Base-by-base conservation (phyloP, 2,329 filamentous ascomycete genomes). In the Nemania diffusa region DNA sequence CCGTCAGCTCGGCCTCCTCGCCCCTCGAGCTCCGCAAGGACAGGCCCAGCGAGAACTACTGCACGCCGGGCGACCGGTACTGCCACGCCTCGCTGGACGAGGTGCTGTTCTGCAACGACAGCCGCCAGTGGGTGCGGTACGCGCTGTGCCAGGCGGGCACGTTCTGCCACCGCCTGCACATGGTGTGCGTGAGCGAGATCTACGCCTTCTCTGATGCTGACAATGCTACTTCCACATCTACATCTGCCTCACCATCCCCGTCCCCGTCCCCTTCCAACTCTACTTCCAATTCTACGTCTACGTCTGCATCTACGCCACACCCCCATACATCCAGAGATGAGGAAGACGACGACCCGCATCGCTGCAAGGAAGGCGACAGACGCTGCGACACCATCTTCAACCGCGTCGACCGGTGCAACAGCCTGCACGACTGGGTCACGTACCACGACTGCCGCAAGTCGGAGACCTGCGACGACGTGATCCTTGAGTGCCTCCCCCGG, bases 401-500 rank as follows among this genome's bases (percentile, higher is more conserved):
- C 44, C 68, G 65, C 7, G 68, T 69, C 7, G 65, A 69, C 26
- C 56, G 64, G n/a, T 69, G 68, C 57, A 69, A 62, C 22, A 15
- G 37, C 6, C n/a, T 22, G 5, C 22, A 44, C 1, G 61, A 68
- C 2, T 69, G 68, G 68, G 65, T 69, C 26, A 62, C 64, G 3
- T 69, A 69, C 46, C 68, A 69, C 37, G 65, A 69, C 29, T 69
- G 68, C n/a, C 65, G 42, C 64, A 62, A 11, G 52, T 56, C 62
- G 6, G 68, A 69, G 29, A 5, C 11, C 9, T 69, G 68, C 15
- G 32, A 68, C 15, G 42, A 52, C 0, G 6, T 3, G 0, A 5
- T 68, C 15, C n/a, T 57, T 1, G 68, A 69, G n/a, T 69, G 68
- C 32, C 15, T 63, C n/a, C 68, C 68, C 4, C 26, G n/a, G 6